Evolutionary conservation across 495 filamentous ascomycete genomes (phyloP).

Genomic region (Podospora australis): DNA sequence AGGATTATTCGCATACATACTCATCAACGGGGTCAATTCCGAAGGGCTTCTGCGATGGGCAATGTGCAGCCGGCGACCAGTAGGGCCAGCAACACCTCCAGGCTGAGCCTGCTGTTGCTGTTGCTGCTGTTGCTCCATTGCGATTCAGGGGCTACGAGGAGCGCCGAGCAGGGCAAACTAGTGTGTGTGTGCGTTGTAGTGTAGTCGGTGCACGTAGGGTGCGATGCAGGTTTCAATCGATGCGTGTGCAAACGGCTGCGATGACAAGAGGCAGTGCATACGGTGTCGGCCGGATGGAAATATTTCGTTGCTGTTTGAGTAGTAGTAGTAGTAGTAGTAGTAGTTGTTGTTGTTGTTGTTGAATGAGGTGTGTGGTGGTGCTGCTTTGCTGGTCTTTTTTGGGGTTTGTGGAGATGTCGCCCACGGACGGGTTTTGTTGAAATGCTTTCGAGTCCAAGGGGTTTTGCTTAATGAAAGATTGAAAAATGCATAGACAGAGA

Average conservation of each 20-base stretch:
- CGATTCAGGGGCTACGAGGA: slow-evolving; percentile 19
- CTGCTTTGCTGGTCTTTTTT: slow-evolving; percentile 9
- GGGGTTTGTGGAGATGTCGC: slow-evolving; percentile 21
- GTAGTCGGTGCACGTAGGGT: slow-evolving; percentile 50
- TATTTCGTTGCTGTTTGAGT: background rate
- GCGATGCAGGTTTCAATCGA: slow-evolving; percentile 27
- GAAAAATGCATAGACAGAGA: slow-evolving; percentile 20
- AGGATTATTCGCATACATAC: slow-evolving; percentile 65
- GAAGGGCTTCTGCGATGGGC: slow-evolving; percentile 96
- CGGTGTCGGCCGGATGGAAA: background rate
- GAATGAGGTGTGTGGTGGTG: slow-evolving; percentile 4
- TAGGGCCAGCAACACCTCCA: slow-evolving; percentile 68
- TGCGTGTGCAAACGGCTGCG: slow-evolving; percentile 10
- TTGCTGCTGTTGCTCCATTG: slow-evolving; percentile 68
- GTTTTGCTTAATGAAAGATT: slow-evolving; percentile 33
- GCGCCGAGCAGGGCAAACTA: slow-evolving; percentile 6
- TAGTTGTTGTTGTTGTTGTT: background rate
- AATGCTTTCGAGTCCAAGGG: slow-evolving; percentile 22
- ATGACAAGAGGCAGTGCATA: slow-evolving; percentile 6
- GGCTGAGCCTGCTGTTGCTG: slow-evolving; percentile 43
- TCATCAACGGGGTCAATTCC: slow-evolving; percentile 96
- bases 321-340: background rate
- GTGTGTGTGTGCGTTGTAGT: too few species aligned
- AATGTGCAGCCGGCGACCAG: slow-evolving; percentile 90
- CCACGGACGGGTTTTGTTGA: slow-evolving; percentile 21